Evolutionary conservation across 768 basidiomycete genomes (phyloP).

Genomic region (Boletellus ananiceps): DNA sequence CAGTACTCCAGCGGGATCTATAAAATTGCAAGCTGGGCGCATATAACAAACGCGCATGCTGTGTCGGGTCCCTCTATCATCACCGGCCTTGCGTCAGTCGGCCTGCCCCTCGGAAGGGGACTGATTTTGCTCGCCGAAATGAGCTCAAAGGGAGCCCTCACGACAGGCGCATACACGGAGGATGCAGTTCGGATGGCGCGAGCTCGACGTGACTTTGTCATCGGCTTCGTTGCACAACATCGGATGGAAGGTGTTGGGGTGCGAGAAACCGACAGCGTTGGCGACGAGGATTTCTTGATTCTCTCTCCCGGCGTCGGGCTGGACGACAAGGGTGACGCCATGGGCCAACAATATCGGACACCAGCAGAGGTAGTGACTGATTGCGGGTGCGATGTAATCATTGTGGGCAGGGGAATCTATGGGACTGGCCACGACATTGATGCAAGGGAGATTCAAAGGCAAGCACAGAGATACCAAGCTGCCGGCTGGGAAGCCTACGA

Average conservation of each 20-base stretch:
- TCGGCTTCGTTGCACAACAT: constrained; percentile 92
- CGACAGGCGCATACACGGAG: constrained; percentile 78
- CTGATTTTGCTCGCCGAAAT: constrained; percentile 93
- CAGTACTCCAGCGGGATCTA: constrained; percentile 93
- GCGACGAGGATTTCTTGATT: constrained; percentile 79
- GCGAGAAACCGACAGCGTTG: constrained; percentile 23
- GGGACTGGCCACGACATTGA: constrained; percentile 49
- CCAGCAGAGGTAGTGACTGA: constrained; percentile 78
- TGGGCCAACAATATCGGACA: constrained; percentile 96
- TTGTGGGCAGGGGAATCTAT: constrained; percentile 94
- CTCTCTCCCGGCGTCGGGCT: constrained; percentile 92
- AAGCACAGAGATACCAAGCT: constrained; percentile 78
- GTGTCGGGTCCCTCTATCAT: constrained; percentile 96
- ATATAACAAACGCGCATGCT: constrained; percentile 95
- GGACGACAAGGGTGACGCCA: constrained; percentile 68
- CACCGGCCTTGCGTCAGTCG: constrained; percentile 83
- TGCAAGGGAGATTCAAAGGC: constrained; percentile 40
- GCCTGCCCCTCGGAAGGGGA: constrained; percentile 75
- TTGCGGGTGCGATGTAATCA: constrained; percentile 91
- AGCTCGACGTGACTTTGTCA: constrained; percentile 76
- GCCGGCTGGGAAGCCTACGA: constrained; percentile 93
- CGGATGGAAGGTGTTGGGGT: constrained; percentile 69
- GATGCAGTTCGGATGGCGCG: constrained; percentile 87
- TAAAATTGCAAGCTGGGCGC: constrained; percentile 92
- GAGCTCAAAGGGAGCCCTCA: constrained; percentile 86